phyloP scores from a whole-genome alignment of 148 eudicot species.

The Heliamphora exappendiculata region DNA sequence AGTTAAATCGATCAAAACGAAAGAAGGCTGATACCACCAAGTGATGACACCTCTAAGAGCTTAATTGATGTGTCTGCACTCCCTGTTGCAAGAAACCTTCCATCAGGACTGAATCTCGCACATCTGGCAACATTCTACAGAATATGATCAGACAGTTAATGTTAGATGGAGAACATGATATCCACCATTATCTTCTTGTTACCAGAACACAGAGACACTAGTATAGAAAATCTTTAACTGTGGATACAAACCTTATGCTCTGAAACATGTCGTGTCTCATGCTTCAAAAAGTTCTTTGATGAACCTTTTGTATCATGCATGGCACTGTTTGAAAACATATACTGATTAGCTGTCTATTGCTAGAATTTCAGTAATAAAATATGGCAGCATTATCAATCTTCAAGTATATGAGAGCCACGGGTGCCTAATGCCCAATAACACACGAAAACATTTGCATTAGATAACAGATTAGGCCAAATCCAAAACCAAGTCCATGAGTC shows the following conservation, averaged over 20 bases:
- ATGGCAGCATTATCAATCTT: neutral
- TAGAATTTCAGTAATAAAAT: neutral
- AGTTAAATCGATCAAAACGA: neutral
- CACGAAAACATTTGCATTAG: neutral
- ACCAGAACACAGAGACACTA: neutral
- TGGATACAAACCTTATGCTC: conserved; percentile 62
- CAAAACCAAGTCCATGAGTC: neutral
- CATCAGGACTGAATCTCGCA: conserved; percentile 90
- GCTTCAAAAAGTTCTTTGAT: conserved; percentile 61
- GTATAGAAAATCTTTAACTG: neutral
- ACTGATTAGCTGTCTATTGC: neutral
- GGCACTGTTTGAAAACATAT: conserved; percentile 34
- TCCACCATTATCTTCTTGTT: neutral
- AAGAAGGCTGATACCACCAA: neutral
- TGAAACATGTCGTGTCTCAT: conserved; percentile 67
- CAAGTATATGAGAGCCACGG: neutral
- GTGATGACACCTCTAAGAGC: conserved; percentile 63
- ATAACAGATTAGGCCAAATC: neutral
- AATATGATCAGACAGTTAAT: conserved; percentile 11
- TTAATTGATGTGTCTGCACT: conserved; percentile 87
- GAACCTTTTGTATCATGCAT: conserved; percentile 50
- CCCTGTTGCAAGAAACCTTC: conserved; percentile 78
- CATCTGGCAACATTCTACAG: conserved; percentile 73
- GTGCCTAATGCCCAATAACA: neutral
- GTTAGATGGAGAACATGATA: conserved; percentile 7